Base-by-base conservation (phyloP, 306 rosid genomes). In the Cucumis sativus region DNA sequence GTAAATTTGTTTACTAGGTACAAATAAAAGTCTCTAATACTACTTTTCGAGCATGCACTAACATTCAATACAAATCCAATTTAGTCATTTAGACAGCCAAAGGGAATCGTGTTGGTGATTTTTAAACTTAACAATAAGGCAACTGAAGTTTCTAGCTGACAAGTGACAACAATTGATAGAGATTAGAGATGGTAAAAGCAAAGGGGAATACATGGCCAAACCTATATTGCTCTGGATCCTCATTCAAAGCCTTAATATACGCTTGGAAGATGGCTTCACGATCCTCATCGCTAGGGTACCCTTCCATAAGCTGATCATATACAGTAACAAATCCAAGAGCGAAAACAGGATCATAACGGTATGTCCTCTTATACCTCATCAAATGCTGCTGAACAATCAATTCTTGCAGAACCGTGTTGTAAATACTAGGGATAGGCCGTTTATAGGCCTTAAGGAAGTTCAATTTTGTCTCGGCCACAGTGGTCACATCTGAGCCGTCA, bases 261-360 rank as follows among this genome's bases (percentile, higher is more conserved):
- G 97, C 97, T 80, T 88, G 86, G 91, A 96, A 92, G 87, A 91
- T 96, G 78, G 89, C 96, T 14, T 88, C 89, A 54, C 89, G 89
- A 78, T 92, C 99, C 83, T 92, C 94, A 77, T 92, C 92, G 70
- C 92, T 88, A 56, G 97, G 94, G 86, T 96, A 92, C 57, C 99
- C 98, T n/a, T 96, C 99, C 97, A 96, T 96, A 78, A 96, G 97
- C 78, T 92, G 96, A 81, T 96, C 97, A 72, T 86, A 92, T 17
- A 96, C 94, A 41, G 98, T 96, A 77, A 92, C 97, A 39, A 92
- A 96, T 75, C 98, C 97, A 79, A 96, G 98, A 20, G 97, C 97
- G 65, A 96, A 92, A 77, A 92, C 87, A 51, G 98, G 97, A 20
- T 96, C 99, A 78, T 92, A 96, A 18, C 91, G 76, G 78, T 88